Evolutionary conservation across 2,329 filamentous ascomycete genomes (phyloP).

Genomic region (Phialocephala subalpina): DNA sequence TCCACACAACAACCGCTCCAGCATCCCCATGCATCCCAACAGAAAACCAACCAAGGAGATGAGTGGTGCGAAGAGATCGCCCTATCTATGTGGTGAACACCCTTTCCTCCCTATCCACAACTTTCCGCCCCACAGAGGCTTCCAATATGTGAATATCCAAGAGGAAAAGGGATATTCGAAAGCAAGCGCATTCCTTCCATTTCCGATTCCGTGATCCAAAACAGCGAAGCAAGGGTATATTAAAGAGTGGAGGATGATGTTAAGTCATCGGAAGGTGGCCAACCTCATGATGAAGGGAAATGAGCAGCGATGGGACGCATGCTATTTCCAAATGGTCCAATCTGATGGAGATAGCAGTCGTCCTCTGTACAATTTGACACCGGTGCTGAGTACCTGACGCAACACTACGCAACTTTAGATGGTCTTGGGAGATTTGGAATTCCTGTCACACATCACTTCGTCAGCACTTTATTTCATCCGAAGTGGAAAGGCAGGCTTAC

Average conservation of each 20-base stretch:
- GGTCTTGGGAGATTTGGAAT: constrained; percentile 59
- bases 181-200: constrained; percentile 45
- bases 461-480: constrained; percentile 33
- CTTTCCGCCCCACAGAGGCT: constrained; percentile 31
- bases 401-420: constrained; percentile 52
- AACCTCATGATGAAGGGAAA: constrained; percentile 52
- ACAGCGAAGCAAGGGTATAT: constrained; percentile 47
- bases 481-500: constrained; percentile 38
- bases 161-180: constrained; percentile 35
- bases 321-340: constrained; percentile 46
- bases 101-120: constrained; percentile 22
- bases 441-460: constrained; percentile 46
- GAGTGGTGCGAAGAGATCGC: constrained; percentile 44
- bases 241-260: constrained; percentile 48
- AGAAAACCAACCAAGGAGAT: constrained; percentile 38
- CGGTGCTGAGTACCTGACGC: constrained; percentile 42
- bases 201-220: constrained; percentile 32
- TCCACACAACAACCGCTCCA: constrained; percentile 41
- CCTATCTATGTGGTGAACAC: constrained; percentile 40
- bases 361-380: constrained; percentile 43
- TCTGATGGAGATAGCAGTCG: constrained; percentile 48
- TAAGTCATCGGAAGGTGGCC: constrained; percentile 54
- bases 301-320: constrained; percentile 37
- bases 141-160: neutral
- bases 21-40: constrained; percentile 46